Percentiles rank a stretch among this genome's conserved stretches.
phyloP scores from a whole-genome alignment of 2,329 filamentous ascomycete genomes.

The Canariomyces notabilis region DNA sequence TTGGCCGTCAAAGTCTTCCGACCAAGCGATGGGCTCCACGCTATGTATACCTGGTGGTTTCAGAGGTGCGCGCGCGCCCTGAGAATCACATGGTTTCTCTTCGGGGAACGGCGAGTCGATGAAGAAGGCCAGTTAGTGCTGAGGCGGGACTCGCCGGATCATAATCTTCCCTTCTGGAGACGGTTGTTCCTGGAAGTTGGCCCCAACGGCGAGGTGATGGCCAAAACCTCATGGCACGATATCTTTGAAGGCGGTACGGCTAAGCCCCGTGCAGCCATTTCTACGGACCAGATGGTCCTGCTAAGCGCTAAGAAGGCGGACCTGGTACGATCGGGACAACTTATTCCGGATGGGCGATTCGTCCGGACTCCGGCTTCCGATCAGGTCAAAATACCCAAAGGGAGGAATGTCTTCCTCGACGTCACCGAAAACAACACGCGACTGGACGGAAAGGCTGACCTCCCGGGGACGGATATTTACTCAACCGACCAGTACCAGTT shows the following conservation, averaged over 20 bases:
- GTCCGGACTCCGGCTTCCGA: constrained; percentile 93
- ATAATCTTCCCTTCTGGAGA: constrained; percentile 35
- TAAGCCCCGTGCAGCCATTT: constrained; percentile 36
- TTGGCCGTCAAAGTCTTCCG: constrained; percentile 78
- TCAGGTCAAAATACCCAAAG: constrained; percentile 89
- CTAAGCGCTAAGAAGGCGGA: constrained; percentile 38
- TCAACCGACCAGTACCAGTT: constrained; percentile 59
- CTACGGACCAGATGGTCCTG: constrained; percentile 32
- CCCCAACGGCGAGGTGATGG: constrained; percentile 38
- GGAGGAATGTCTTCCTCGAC: constrained; percentile 71
- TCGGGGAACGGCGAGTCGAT: constrained; percentile 73
- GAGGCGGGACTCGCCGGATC: constrained; percentile 29
- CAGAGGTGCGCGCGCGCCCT: constrained; percentile 73
- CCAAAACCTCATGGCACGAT: constrained; percentile 57
- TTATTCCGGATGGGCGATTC: constrained; percentile 71
- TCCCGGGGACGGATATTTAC: constrained; percentile 45
- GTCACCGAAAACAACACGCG: constrained; percentile 64
- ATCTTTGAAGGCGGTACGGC: constrained; percentile 46
- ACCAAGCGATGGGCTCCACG: constrained; percentile 76
- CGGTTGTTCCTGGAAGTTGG: constrained; percentile 45
- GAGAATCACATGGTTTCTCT: constrained; percentile 86
- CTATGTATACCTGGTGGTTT: constrained; percentile 96
- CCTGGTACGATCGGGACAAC: constrained; percentile 45
- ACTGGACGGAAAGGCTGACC: constrained; percentile 58
- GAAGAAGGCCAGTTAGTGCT: constrained; percentile 70